Evolutionary conservation across 768 basidiomycete species (phyloP).

Genomic region (Cyathus striatus): DNA sequence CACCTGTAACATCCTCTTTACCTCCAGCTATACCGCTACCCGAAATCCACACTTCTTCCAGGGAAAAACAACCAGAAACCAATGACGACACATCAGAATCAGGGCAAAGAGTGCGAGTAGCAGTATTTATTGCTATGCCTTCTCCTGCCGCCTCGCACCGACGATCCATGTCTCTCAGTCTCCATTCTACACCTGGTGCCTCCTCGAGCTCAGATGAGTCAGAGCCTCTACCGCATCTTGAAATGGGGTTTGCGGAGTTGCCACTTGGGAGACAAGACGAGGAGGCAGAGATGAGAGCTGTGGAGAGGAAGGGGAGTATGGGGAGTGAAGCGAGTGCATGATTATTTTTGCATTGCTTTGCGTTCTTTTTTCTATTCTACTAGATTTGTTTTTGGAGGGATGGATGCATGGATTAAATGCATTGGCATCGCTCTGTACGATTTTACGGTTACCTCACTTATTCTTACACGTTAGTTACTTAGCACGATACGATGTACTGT

Average conservation of each 20-base stretch:
- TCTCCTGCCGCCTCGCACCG: slow-evolving; percentile 6
- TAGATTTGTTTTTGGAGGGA: not conserved
- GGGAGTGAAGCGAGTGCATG: slow-evolving; percentile 1
- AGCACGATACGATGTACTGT: not conserved
- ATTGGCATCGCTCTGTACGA: not conserved
- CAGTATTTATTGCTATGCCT: slow-evolving; percentile 44
- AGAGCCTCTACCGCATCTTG: slow-evolving; percentile 16
- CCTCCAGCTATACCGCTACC: not conserved
- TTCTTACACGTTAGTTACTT: not conserved
- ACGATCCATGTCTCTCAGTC: slow-evolving; percentile 3
- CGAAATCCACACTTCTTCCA: not conserved
- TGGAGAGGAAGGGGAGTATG: slow-evolving; percentile 1
- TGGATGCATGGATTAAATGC: not conserved
- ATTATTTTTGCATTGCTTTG: not conserved
- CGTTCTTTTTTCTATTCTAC: not conserved
- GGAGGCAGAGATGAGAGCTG: slow-evolving; percentile 1
- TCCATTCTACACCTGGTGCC: not conserved
- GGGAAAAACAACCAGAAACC: not conserved
- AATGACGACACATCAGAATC: not conserved
- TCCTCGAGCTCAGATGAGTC: slow-evolving; percentile 2
- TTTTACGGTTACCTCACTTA: not conserved
- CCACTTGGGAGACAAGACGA: slow-evolving; percentile 3
- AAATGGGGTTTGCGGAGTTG: slow-evolving; percentile 20
- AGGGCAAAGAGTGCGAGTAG: slow-evolving; percentile 27
- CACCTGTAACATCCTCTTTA: too few relatives aligned